Conservation (phyloP, 306 rosid species). For the barrel medic (Medicago truncatula) region DNA sequence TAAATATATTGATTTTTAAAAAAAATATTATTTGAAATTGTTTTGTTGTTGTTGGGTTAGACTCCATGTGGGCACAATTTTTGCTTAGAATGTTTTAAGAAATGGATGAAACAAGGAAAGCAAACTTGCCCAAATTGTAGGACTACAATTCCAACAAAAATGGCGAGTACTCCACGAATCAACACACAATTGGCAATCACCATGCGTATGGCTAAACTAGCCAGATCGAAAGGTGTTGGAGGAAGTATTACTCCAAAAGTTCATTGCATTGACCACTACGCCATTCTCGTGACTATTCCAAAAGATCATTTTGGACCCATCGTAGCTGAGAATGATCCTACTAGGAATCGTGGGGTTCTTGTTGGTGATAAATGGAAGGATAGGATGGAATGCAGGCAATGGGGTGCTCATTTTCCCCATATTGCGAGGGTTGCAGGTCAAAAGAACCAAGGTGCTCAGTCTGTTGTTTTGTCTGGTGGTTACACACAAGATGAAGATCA, state of each 20-base stretch:
- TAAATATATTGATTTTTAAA: too few relatives aligned
- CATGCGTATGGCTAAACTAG: conserved; percentile 64
- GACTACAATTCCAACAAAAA: conserved; percentile 48
- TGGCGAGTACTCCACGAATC: conserved; percentile 74
- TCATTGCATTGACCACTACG: too few relatives aligned
- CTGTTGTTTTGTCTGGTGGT: conserved; percentile 76
- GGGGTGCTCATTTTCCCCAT: conserved; percentile 80
- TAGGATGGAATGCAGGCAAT: conserved; percentile 65
- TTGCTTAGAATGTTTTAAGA: conserved; percentile 75
- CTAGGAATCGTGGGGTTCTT: conserved; percentile 59
- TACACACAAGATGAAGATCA: conserved; percentile 54
- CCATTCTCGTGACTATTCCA: too few relatives aligned
- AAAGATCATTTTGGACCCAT: conserved; percentile 75
- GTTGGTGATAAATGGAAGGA: conserved; percentile 71
- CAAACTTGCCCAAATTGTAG: conserved; percentile 68
- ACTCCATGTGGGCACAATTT: conserved; percentile 86
- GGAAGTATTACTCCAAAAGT: too few relatives aligned
- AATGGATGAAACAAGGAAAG: conserved; percentile 62
- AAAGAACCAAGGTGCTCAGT: conserved; percentile 66
- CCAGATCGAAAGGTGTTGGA: conserved; percentile 4
- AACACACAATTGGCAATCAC: conserved; percentile 67
- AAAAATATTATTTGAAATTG: too few relatives aligned
- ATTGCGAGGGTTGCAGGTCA: conserved; percentile 82
- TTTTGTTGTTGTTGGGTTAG: conserved; percentile 34
- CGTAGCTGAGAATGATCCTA: conserved; percentile 60